A percentile compares a stretch with the other conserved stretches of the same genome.
phyloP scores from a whole-genome alignment of 2,329 filamentous ascomycete species.

The Curvularia lunata region DNA sequence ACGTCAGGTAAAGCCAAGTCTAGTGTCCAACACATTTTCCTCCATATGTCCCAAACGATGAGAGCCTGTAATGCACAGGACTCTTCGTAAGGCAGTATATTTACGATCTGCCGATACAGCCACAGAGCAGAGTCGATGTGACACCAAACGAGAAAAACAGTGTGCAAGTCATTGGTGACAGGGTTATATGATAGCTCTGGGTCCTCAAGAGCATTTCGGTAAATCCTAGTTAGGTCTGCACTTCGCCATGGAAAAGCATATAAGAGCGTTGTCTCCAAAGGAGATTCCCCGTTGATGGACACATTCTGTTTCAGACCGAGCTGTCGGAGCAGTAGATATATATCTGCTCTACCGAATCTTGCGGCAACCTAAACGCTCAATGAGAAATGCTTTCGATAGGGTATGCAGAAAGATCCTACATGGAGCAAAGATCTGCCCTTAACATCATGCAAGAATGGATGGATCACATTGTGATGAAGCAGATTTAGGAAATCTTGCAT shows the following conservation, averaged over 20 bases:
- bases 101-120: not conserved
- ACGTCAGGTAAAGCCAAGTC: no score
- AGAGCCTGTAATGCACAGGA: not conserved
- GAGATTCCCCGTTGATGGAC: no score
- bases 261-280: not conserved
- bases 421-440: not conserved
- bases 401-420: not conserved
- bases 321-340: not conserved
- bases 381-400: not conserved
- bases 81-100: not conserved
- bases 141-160: accelerated
- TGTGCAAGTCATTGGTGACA: no score
- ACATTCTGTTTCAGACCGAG: not conserved
- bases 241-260: not conserved
- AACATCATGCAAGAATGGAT: not conserved
- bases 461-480: not conserved
- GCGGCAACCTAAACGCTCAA: not conserved
- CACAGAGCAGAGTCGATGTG: not conserved
- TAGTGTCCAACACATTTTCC: not conserved
- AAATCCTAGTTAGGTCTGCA: not conserved
- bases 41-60: not conserved
- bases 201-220: not conserved
- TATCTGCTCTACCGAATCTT: not conserved
- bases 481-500: not conserved
- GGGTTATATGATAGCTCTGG: not conserved